Evolutionary conservation across 2,329 filamentous ascomycete genomes (phyloP).

Genomic region (Aureobasidium uvarum): DNA sequence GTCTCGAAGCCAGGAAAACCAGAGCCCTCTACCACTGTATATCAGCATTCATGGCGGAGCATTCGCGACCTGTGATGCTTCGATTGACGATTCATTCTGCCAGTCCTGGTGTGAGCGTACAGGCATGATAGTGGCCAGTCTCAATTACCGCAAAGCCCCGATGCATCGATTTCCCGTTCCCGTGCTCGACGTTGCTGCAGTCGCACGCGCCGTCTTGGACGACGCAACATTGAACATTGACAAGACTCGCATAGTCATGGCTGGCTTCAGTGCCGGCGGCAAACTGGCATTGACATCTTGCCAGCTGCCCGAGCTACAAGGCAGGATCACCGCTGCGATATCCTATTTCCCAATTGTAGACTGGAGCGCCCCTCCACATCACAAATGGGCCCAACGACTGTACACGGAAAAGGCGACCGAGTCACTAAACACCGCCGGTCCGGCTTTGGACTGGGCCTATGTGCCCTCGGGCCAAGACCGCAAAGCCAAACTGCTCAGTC

Average conservation of each 20-base stretch:
- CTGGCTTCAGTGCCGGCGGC: constrained; percentile 9
- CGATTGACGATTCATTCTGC: constrained; percentile 12
- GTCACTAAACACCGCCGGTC: not conserved
- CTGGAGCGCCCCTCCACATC: not conserved
- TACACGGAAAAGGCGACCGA: not conserved
- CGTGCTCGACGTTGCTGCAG: not conserved
- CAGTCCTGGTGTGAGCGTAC: constrained; percentile 4
- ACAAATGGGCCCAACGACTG: not conserved
- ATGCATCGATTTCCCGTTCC: not conserved
- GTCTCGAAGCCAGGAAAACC: not conserved
- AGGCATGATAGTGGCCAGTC: not conserved
- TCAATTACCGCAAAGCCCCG: constrained; percentile 3
- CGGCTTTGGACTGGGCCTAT: constrained; percentile 5
- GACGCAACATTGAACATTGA: not conserved
- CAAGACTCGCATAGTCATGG: not conserved
- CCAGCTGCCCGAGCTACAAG: not conserved
- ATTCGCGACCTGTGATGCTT: not conserved
- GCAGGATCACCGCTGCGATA: not conserved
- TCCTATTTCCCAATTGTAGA: not conserved
- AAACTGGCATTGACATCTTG: not conserved
- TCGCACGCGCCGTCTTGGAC: not conserved
- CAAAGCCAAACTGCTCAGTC: not conserved
- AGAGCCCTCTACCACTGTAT: not conserved
- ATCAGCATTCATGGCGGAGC: constrained; percentile 10
- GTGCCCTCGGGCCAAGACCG: not conserved